These are phyloP conservation scores for sunflower (Helianthus annuus) DNA, from an alignment of 129 eudicot species.

Conservation along the genomic window HanXRQr2.0-SUNRISE NC_035447.2:114626233-114626732, in stretches of 20 bases:
- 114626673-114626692: slow-evolving; percentile 36
- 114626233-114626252: not conserved
- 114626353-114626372: not conserved
- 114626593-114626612: not conserved
- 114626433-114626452: slow-evolving; percentile 45
- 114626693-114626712: slow-evolving; percentile 33
- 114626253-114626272: not conserved
- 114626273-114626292: not conserved
- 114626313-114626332: not conserved
- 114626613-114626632: slow-evolving; percentile 25
- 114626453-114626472: slow-evolving; percentile 54
- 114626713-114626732: slow-evolving; percentile 29
- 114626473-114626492: slow-evolving; percentile 53
- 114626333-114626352: not conserved
- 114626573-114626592: not conserved
- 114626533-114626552: not conserved
- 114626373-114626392: not conserved
- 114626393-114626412: slow-evolving; percentile 22
- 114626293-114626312: not conserved
- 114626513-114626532: slow-evolving; percentile 47
- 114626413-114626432: slow-evolving; percentile 66
- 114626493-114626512: slow-evolving; percentile 58
- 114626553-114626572: not conserved
- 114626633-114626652: slow-evolving; percentile 27
- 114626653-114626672: slow-evolving; percentile 33